phyloP scores from a whole-genome alignment of 1,139 yeast species.

The Wickerhamomyces sp. region DNA sequence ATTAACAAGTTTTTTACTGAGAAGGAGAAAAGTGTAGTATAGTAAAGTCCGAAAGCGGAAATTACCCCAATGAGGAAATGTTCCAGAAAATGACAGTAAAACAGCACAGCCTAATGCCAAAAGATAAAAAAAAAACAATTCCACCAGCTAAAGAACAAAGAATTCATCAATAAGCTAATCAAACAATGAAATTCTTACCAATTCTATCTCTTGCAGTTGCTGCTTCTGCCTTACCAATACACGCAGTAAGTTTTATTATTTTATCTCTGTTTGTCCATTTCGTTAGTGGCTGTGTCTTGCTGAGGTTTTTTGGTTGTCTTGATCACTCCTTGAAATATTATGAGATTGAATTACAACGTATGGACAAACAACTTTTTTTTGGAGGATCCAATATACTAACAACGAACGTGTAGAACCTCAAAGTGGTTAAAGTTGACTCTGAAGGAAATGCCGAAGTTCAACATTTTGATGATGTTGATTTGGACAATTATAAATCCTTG shows the following conservation, averaged over 20 bases:
- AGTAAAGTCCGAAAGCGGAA: too few relatives aligned
- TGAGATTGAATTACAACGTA: too few relatives aligned
- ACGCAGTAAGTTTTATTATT: conserved; percentile 14
- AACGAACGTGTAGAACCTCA: conserved; percentile 2
- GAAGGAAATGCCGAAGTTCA: conserved; percentile 6
- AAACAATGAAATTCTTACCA: conserved; percentile 16
- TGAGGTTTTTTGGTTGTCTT: neutral
- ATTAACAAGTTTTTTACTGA: too few relatives aligned
- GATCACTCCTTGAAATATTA: neutral
- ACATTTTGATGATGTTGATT: conserved; percentile 3
- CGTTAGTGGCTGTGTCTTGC: neutral
- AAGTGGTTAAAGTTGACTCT: conserved; percentile 5
- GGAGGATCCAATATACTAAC: conserved; percentile 2
- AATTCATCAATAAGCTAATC: neutral
- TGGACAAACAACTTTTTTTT: too few relatives aligned
- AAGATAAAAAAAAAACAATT: neutral
- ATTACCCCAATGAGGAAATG: too few relatives aligned
- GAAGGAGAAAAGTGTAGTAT: too few relatives aligned
- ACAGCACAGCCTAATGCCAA: too few relatives aligned
- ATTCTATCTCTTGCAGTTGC: conserved; percentile 15
- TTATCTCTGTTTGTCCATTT: neutral
- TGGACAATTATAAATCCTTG: conserved; percentile 6
- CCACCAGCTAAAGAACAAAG: neutral
- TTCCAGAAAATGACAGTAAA: neutral
- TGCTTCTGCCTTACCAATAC: conserved; percentile 19